Evolutionary conservation across 805 yeast species (phyloP).

Genomic region (baker's yeast (Saccharomyces cerevisiae)): DNA sequence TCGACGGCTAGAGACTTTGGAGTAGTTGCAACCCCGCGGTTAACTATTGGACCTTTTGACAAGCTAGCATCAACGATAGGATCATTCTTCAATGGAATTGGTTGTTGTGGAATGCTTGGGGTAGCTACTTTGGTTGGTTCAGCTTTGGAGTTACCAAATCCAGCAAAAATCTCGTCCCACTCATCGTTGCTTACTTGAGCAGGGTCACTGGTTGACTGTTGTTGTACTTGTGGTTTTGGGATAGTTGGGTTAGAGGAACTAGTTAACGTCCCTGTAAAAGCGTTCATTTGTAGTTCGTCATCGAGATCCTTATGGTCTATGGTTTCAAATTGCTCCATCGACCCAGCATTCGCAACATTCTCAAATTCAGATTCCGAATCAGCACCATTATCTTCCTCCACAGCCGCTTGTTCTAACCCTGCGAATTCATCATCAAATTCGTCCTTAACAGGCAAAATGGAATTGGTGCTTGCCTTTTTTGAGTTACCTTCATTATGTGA

Average conservation of each 20-base stretch:
- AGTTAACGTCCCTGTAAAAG: slow-evolving; percentile 15
- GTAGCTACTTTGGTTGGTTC: slow-evolving; percentile 3
- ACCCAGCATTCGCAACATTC: slow-evolving; percentile 16
- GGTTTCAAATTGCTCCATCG: slow-evolving; percentile 21
- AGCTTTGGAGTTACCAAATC: slow-evolving; percentile 51
- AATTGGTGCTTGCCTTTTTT: not conserved
- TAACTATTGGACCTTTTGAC: slow-evolving; percentile 7
- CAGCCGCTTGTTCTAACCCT: slow-evolving; percentile 38
- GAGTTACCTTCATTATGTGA: not conserved
- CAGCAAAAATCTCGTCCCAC: slow-evolving; percentile 92
- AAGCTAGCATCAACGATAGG: slow-evolving; percentile 2
- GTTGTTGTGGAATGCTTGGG: slow-evolving; percentile 3
- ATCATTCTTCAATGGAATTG: slow-evolving; percentile 3
- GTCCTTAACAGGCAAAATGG: slow-evolving; percentile 12
- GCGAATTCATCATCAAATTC: slow-evolving; percentile 38
- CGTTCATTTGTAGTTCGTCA: slow-evolving; percentile 19
- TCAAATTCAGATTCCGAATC: slow-evolving; percentile 9
- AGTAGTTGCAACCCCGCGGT: slow-evolving; percentile 33
- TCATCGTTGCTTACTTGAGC: slow-evolving; percentile 48
- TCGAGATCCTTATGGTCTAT: slow-evolving; percentile 21
- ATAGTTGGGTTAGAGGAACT: slow-evolving; percentile 1
- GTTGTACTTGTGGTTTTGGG: slow-evolving; percentile 3
- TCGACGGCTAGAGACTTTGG: slow-evolving; percentile 55
- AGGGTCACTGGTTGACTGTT: slow-evolving; percentile 1
- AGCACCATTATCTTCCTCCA: slow-evolving; percentile 29